A percentile compares a stretch with the other conserved stretches of the same genome.
Conservation (phyloP, 805 yeast genomes). For the Teunomyces barrocoloradensis region DNA sequence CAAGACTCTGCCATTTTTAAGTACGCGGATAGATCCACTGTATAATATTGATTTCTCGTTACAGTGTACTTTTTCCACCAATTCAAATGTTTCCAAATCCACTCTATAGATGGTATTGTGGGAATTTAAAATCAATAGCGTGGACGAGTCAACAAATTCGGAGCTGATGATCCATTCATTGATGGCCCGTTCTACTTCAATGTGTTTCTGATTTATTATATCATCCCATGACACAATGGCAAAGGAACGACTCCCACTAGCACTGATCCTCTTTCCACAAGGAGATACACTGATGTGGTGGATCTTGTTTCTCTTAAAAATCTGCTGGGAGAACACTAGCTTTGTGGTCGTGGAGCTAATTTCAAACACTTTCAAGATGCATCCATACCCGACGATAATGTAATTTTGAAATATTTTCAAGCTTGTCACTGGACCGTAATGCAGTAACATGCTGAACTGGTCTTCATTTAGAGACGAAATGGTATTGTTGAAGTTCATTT, state of each 20-base stretch:
- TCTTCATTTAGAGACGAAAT: constrained; percentile 19
- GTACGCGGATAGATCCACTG: constrained; percentile 70
- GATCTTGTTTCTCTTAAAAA: constrained; percentile 73
- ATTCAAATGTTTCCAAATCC: constrained; percentile 24
- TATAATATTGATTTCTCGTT: constrained; percentile 81
- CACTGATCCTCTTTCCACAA: constrained; percentile 32
- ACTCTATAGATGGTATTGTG: constrained; percentile 61
- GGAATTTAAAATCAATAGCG: constrained; percentile 62
- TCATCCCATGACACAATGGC: constrained; percentile 24
- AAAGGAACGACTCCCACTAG: constrained; percentile 74
- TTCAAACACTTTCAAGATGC: constrained; percentile 55
- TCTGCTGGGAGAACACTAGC: constrained; percentile 37
- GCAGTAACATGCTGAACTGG: constrained; percentile 21
- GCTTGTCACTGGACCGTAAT: constrained; percentile 72
- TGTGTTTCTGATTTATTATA: constrained; percentile 1
- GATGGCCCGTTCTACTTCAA: constrained; percentile 47
- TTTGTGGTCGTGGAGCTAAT: constrained; percentile 27
- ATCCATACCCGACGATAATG: constrained; percentile 68
- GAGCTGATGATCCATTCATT: constrained; percentile 81
- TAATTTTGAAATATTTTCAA: constrained; percentile 43
- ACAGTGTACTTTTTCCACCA: constrained; percentile 40
- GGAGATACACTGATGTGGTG: constrained; percentile 61
- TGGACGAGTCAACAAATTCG: constrained; percentile 43
- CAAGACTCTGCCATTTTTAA: constrained; percentile 40
- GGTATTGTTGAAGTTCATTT: constrained; percentile 6